Percentiles rank a stretch among this genome's conserved stretches.
Conservation (phyloP, 805 yeast species). For the Lipomyces kockii region DNA sequence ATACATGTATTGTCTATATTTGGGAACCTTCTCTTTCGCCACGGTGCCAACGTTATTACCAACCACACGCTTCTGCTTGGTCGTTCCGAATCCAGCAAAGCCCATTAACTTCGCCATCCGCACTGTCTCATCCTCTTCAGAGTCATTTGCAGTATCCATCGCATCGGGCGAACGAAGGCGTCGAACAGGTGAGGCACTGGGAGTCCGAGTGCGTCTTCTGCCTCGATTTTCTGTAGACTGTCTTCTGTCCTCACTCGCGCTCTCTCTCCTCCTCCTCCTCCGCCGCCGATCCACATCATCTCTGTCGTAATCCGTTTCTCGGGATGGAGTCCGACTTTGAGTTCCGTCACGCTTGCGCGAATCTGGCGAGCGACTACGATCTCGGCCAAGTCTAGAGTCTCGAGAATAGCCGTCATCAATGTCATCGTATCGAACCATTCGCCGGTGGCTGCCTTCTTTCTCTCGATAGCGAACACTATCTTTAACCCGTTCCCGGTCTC, state of each 20-base stretch:
- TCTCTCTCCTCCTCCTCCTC: not conserved
- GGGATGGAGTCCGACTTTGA: not conserved
- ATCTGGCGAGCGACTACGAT: not conserved
- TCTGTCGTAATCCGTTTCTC: slow-evolving; percentile 3
- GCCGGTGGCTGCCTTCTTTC: not conserved
- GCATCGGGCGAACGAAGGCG: slow-evolving; percentile 18
- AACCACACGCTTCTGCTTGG: slow-evolving; percentile 50
- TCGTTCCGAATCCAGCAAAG: slow-evolving; percentile 48
- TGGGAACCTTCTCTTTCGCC: slow-evolving; percentile 41
- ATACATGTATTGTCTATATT: slow-evolving; percentile 50
- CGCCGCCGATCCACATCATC: not conserved
- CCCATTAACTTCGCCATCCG: slow-evolving; percentile 51
- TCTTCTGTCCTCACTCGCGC: not conserved
- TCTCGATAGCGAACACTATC: slow-evolving; percentile 16
- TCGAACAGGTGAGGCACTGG: slow-evolving; percentile 17
- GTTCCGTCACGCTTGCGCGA: not conserved
- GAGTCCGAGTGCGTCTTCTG: slow-evolving; percentile 13
- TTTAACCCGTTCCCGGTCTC: slow-evolving; percentile 5
- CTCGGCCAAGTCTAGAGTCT: slow-evolving; percentile 10
- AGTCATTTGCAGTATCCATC: slow-evolving; percentile 22
- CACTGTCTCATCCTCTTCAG: slow-evolving; percentile 33
- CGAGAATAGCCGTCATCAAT: slow-evolving; percentile 11
- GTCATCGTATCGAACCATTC: slow-evolving; percentile 6
- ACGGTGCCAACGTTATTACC: slow-evolving; percentile 47
- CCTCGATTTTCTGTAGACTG: not conserved